Evolutionary conservation across 2,329 filamentous ascomycete genomes (phyloP), one percentile per base, ranked within the genome.

Genomic region (Ascochyta rabiei): DNA sequence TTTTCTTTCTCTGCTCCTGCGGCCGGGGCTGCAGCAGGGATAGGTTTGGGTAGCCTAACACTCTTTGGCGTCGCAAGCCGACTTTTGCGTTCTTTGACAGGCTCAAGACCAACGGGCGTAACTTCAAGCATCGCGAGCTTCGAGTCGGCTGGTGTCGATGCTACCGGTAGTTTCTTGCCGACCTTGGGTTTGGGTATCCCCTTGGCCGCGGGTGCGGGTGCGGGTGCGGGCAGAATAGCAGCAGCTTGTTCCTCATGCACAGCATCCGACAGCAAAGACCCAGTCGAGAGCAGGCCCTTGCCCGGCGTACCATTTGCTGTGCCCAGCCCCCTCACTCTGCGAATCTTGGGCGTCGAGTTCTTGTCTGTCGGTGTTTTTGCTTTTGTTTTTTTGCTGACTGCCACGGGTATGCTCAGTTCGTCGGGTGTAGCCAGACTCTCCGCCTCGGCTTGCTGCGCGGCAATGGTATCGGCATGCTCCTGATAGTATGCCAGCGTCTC

Each of bases 401-500:
- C 38, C 21, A 61, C 64, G 2, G 62, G 53, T 19, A 69, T 55
- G 23, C 66, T 65, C 7, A 73, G 61, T 52, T 74, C 72, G 42
- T 73, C 70, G 10, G 67, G 72, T 1, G 69, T 72, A 1, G 70
- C 64, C 6, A 72, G 46, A 21, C 63, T 66, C 44, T 69, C 66
- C 8, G 66, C 67, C n/a, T 74, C 69, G 0, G 68, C 71, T 19
- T 66, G 35, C 13, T 60, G 60, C 28, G 62, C 62, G 18, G 66
- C 63, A 8, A 68, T 31, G 6, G 65, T 70, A 13, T 71, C 69
- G 12, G 66, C 70, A 37, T 63, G 68, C 54, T 79, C 77, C 40
- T 77, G 77, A 57, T 76, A 81, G 52, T 79, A 78, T 6, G 73
- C 76, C 9, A 82, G 64, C 24, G 73, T 75, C 59, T 80, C 73